Evolutionary conservation across 2,329 filamentous ascomycete species (phyloP).

Genomic region (Ampelomyces quisqualis): DNA sequence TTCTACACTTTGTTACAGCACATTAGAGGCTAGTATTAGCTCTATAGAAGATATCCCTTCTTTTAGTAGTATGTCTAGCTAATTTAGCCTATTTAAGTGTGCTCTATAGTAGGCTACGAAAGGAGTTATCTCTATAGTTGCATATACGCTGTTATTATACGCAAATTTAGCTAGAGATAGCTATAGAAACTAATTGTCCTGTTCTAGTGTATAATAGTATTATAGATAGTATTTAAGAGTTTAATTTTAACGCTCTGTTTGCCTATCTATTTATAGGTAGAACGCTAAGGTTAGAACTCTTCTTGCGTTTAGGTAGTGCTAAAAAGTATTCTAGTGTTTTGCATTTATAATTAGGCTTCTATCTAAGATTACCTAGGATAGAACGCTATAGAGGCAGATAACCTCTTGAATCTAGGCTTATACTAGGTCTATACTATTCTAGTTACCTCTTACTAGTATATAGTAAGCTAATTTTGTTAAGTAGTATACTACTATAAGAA

Average conservation of each 20-base stretch:
- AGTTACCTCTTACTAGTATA: not conserved
- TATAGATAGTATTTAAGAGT: not conserved
- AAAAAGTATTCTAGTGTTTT: conserved; percentile 3
- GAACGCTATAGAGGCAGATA: conserved; percentile 2
- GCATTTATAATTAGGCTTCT: not conserved
- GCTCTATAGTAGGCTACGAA: not conserved
- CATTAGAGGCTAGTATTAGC: too few species aligned
- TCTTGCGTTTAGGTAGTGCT: not conserved
- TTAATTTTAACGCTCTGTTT: not conserved
- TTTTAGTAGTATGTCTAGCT: not conserved
- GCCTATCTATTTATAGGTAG: conserved; percentile 1
- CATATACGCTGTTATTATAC: not conserved
- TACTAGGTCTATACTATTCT: not conserved
- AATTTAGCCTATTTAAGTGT: not conserved
- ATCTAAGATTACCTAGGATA: not conserved
- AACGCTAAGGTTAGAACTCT: not conserved
- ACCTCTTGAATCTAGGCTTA: conserved; percentile 1
- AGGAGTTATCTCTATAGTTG: not conserved
- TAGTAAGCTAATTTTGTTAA: conserved; percentile 3
- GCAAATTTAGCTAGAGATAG: not conserved
- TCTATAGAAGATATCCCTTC: not conserved
- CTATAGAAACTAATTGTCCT: not conserved
- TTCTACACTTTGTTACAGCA: too few species aligned
- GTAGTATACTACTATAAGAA: not conserved
- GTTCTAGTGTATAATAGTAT: not conserved